These are phyloP conservation scores for Flaveria brownii DNA, from an alignment of 129 eudicot species.

Conservation along the genomic window DNA sequence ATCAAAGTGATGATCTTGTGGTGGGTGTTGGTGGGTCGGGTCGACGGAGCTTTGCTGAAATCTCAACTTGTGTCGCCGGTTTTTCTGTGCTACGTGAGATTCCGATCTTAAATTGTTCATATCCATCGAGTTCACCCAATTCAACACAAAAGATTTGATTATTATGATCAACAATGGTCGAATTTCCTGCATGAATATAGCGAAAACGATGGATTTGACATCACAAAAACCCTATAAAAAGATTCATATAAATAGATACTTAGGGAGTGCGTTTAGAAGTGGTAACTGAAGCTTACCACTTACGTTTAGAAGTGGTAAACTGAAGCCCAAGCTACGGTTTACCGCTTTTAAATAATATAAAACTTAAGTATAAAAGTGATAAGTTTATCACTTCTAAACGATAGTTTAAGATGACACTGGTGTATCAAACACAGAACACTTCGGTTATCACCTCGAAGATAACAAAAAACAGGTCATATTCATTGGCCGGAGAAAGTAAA, in stretches of 20 bases:
- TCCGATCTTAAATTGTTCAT: slow-evolving; percentile 53
- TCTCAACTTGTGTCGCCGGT: slow-evolving; percentile 77
- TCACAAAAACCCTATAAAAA: neutral
- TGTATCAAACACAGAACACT: too few relatives aligned
- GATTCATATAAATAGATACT: too few relatives aligned
- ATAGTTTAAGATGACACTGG: too few relatives aligned
- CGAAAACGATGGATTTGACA: slow-evolving; percentile 18
- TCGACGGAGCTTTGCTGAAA: slow-evolving; percentile 46
- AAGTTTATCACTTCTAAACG: too few relatives aligned
- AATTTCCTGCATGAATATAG: slow-evolving; percentile 32
- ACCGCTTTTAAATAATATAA: too few relatives aligned
- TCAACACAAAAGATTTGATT: neutral
- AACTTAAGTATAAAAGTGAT: too few relatives aligned
- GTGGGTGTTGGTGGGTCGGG: slow-evolving; percentile 25
- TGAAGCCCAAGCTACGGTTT: too few relatives aligned
- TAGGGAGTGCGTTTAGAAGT: too few relatives aligned
- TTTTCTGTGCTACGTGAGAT: slow-evolving; percentile 77
- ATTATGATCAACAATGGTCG: slow-evolving; percentile 12
- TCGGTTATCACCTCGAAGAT: slow-evolving; percentile 16
- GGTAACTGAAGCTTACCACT: too few relatives aligned
- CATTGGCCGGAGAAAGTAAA: slow-evolving; percentile 24
- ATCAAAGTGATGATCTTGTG: too few relatives aligned
- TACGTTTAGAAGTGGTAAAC: too few relatives aligned
- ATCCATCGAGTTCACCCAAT: slow-evolving; percentile 48
- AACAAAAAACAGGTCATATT: neutral